Percentiles rank a stretch among this genome's conserved stretches.
Evolutionary conservation across 768 basidiomycete genomes (phyloP).

Genomic region (Tulasnella sp.): DNA sequence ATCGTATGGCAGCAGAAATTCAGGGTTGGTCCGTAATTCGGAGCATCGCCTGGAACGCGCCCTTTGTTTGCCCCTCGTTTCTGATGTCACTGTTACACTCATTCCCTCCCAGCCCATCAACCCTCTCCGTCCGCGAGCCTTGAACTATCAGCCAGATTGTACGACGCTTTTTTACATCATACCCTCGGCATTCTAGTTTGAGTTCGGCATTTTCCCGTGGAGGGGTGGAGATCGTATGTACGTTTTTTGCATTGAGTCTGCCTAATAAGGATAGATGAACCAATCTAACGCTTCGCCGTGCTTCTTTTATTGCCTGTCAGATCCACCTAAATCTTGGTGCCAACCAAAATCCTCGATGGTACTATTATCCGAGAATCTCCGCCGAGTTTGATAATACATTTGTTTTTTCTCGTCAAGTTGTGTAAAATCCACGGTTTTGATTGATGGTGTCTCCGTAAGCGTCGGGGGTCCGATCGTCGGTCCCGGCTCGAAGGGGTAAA

Average conservation of each 20-base stretch:
- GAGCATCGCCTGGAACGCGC: constrained; percentile 5
- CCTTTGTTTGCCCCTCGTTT: constrained; percentile 13
- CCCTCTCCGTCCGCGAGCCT: neutral
- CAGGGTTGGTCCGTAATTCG: constrained; percentile 1
- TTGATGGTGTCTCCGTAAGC: neutral
- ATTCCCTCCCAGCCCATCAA: neutral
- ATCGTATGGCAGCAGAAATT: neutral
- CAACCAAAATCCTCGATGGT: neutral
- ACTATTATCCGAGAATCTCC: constrained; percentile 5
- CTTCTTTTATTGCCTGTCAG: constrained; percentile 13
- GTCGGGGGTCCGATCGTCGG: constrained; percentile 2
- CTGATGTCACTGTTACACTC: neutral
- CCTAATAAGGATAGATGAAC: constrained; percentile 3
- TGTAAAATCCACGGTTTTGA: constrained; percentile 8
- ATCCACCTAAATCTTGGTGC: constrained; percentile 4
- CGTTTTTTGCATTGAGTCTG: neutral
- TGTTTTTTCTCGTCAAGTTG: neutral
- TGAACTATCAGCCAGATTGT: constrained; percentile 2
- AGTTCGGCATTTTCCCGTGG: neutral
- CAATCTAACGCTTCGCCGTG: constrained; percentile 11
- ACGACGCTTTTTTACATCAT: neutral
- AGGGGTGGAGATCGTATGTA: neutral
- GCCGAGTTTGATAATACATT: neutral
- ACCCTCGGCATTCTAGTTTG: neutral
- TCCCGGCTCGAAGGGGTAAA: neutral